phyloP scores from a whole-genome alignment of 2,329 filamentous ascomycete genomes.

The Cordyceps militaris region DNA sequence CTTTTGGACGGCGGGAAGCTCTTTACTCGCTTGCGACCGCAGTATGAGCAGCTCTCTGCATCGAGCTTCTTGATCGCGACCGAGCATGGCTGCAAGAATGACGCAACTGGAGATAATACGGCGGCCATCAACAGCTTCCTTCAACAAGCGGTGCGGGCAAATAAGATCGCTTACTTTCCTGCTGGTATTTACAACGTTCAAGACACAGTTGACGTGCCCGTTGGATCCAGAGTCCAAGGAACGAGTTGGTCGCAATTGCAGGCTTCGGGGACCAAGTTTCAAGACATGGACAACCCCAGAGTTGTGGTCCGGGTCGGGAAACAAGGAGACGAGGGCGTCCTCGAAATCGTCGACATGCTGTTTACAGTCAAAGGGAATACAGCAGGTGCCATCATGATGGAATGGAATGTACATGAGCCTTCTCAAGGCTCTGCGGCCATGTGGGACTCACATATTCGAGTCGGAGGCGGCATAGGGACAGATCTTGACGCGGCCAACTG shows the following conservation, averaged over 20 bases:
- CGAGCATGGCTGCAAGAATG: conserved; percentile 26
- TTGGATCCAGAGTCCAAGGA: conserved; percentile 41
- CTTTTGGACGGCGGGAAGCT: conserved; percentile 16
- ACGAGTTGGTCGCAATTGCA: conserved; percentile 56
- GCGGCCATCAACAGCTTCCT: conserved; percentile 18
- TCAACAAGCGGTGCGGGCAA: conserved; percentile 2
- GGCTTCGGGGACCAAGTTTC: conserved; percentile 60
- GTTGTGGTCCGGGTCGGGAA: conserved; percentile 61
- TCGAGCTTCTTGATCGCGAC: conserved; percentile 32
- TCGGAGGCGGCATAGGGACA: conserved; percentile 27
- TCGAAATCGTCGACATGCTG: conserved; percentile 64
- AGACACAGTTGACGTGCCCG: conserved; percentile 38
- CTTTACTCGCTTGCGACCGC: conserved; percentile 24
- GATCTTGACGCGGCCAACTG: conserved; percentile 18
- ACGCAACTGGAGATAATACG: conserved; percentile 27
- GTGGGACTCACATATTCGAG: conserved; percentile 37
- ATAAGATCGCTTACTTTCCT: conserved; percentile 19
- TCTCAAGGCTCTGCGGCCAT: conserved; percentile 12
- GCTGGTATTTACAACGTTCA: conserved; percentile 22
- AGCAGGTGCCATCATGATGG: conserved; percentile 61
- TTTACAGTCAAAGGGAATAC: conserved; percentile 59
- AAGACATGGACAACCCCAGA: conserved; percentile 52
- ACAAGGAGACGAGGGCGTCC: conserved; percentile 50
- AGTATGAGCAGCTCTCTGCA: conserved; percentile 24
- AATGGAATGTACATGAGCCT: conserved; percentile 50